phyloP scores from a whole-genome alignment of 2,329 filamentous ascomycete species.

The Pseudogymnoascus sp. region DNA sequence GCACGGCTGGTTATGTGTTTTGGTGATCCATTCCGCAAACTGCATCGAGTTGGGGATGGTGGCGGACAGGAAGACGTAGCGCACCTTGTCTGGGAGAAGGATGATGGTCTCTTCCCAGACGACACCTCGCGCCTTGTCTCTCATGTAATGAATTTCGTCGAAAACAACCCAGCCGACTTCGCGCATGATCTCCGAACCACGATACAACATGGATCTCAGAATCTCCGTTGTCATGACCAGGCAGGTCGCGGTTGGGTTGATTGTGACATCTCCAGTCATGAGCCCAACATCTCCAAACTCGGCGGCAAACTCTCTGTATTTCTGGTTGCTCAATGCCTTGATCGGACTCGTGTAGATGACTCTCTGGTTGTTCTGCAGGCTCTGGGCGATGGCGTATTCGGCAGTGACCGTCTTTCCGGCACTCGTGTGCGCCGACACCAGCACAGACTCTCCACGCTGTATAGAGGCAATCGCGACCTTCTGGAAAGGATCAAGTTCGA shows the following conservation, averaged over 20 bases:
- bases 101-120: slow-evolving; percentile 99
- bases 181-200: slow-evolving; percentile 98
- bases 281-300: slow-evolving; percentile 95
- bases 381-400: slow-evolving; percentile 96
- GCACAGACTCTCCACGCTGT: slow-evolving; percentile 87
- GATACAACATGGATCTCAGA: slow-evolving; percentile 95
- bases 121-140: slow-evolving; percentile 87
- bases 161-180: slow-evolving; percentile 98
- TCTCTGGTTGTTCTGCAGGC: slow-evolving; percentile 91
- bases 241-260: slow-evolving; percentile 96
- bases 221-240: slow-evolving; percentile 99
- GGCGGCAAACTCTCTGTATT: slow-evolving; percentile 91
- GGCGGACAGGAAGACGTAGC: slow-evolving; percentile 95
- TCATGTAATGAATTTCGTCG: slow-evolving; percentile 97
- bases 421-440: slow-evolving; percentile 95
- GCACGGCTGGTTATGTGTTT: slow-evolving; percentile 94
- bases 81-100: slow-evolving; percentile 92
- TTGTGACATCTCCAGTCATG: slow-evolving; percentile 98
- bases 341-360: slow-evolving; percentile 99
- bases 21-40: slow-evolving; percentile 98
- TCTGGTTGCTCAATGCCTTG: slow-evolving; percentile 97
- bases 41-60: slow-evolving; percentile 99
- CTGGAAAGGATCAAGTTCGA: slow-evolving; percentile 95
- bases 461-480: slow-evolving; percentile 91
- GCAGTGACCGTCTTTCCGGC: slow-evolving; percentile 97